Evolutionary conservation across 2,329 filamentous ascomycete genomes (phyloP), one percentile per base, ranked within the genome.

Genomic region (Trichoderma semiorbis): DNA sequence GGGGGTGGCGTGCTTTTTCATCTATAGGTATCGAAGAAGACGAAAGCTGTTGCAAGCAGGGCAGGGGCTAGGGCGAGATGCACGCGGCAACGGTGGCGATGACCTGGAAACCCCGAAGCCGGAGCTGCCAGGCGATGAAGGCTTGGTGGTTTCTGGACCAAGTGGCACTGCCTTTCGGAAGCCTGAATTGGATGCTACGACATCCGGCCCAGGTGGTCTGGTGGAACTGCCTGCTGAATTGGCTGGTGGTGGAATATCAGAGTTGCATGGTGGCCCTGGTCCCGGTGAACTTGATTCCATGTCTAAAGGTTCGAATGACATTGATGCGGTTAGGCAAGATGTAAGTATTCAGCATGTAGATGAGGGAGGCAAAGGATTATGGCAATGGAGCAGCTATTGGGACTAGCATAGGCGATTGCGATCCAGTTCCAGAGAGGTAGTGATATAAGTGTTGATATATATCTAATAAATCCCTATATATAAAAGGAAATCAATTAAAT

Each of bases 121-220:
- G n/a, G 43, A 50, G n/a, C 43, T 50, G 21, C 47, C 47, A 14
- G 47, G 47, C 3, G 47, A 53, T 14, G 47, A 0, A 0, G 47
- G 47, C 11, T 0, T 24, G n/a, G 2, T 1, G 47, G 2, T 0
- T 24, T 0, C 47, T 7, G 47, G 47, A 7, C 5, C 21, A 4
- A 24, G 24, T 14, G 47, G 11, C 11, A 0, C 5, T 21, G 21
- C 21, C n/a, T 53, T 53, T 24, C 47, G 5, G 0, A 53, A 53
- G 47, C 0, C 47, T 1, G 47, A 53, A 0, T 1, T 24, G 0
- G 47, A 53, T 14, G 11, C 47, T 53, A 14, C 5, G 21, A 24
- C 1, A 53, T 7, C 3, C 3, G 10, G 47, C 47, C 3, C 47
- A 24, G 47, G 47, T 0, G 47, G 47, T 7, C 0, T 1, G 0